Evolutionary conservation across 169 alveolate genomes (phyloP), one percentile per base, ranked within the genome.

Genomic region (Plasmodium cynomolgi): DNA sequence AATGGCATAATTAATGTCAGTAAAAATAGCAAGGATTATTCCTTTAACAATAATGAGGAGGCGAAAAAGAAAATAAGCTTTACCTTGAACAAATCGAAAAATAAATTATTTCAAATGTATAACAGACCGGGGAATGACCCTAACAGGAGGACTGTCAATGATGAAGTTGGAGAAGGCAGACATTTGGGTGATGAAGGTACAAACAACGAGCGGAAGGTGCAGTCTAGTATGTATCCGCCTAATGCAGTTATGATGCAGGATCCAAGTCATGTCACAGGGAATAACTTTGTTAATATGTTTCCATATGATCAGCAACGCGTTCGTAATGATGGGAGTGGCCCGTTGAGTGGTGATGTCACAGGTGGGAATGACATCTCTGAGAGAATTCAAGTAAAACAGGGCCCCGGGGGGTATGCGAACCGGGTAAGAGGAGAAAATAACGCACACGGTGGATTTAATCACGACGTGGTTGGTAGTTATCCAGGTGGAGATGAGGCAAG

Each of bases 1-100:
- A 75, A 75, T 6, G 56, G 56, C n/a, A 1, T 34, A 13, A 20
- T 13, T 17, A 31, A 75, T 23, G 9, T 9, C 2, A 1, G 23
- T 23, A 85, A 75, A 15, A 77, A 85, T 13, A 50, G 80, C 17
- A 47, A 31, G 1, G 83, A 37, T 8, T n/a, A 26, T 26, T 17
- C 34, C 20, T 47, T 56, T 33, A 85, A 75, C 26, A 68, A 74
- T 20, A 88, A 88, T 80, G 83, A 88, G 3, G 93, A 85, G 15
- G n/a, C 31, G 23, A 88, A 77, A 79, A 88, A 77, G 54, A 88
- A 77, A 88, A 88, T 80, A 11, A 88, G 94, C 81, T 88, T 88
- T 88, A 79, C 83, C 17, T n/a, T 88, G 37, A 88, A 62, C 71
- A 88, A 79, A 29, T 79, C 94, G n/a, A 80, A 31, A 68, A 88